A percentile compares a stretch with the other conserved stretches of the same genome.
Conservation (phyloP, 2,329 filamentous ascomycete species). For the Claviceps capensis region DNA sequence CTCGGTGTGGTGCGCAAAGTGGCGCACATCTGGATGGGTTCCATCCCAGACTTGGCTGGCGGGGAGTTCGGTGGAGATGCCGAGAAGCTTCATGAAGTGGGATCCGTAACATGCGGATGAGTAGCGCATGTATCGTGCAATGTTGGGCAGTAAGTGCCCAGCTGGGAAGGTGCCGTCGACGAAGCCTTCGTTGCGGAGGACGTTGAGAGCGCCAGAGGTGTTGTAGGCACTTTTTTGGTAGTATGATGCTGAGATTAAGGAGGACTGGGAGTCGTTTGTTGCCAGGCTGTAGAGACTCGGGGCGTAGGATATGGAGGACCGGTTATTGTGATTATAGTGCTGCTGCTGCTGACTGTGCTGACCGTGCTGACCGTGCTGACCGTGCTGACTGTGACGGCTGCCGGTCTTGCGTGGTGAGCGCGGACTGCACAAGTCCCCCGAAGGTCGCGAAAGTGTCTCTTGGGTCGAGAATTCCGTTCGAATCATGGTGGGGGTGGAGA, state of each 20-base stretch:
- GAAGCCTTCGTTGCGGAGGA: slow-evolving; percentile 36
- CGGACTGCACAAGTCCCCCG: slow-evolving; percentile 10
- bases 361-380: not conserved
- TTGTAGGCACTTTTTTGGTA: slow-evolving; percentile 34
- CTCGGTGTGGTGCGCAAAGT: slow-evolving; percentile 50
- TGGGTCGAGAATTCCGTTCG: slow-evolving; percentile 14
- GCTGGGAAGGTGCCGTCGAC: slow-evolving; percentile 46
- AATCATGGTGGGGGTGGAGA: slow-evolving; percentile 28
- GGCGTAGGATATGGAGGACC: slow-evolving; percentile 19
- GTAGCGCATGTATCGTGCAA: slow-evolving; percentile 51
- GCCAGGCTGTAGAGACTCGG: slow-evolving; percentile 48
- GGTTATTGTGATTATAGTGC: slow-evolving; percentile 7
- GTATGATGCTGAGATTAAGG: slow-evolving; percentile 36
- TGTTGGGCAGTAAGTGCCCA: slow-evolving; percentile 46
- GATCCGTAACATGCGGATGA: slow-evolving; percentile 54
- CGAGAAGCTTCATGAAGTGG: slow-evolving; percentile 48
- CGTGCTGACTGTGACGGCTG: not conserved
- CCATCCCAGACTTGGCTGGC: slow-evolving; percentile 28
- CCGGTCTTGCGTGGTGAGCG: slow-evolving; percentile 10
- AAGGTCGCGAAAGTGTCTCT: slow-evolving; percentile 10
- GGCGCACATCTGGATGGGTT: slow-evolving; percentile 46
- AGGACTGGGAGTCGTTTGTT: slow-evolving; percentile 41
- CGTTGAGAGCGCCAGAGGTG: slow-evolving; percentile 33
- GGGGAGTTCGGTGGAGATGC: slow-evolving; percentile 40
- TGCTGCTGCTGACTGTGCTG: not conserved